Evolutionary conservation across 1,139 yeast genomes (phyloP), one percentile per base, ranked within the genome.

Genomic region (Scheffersomyces insectosa): DNA sequence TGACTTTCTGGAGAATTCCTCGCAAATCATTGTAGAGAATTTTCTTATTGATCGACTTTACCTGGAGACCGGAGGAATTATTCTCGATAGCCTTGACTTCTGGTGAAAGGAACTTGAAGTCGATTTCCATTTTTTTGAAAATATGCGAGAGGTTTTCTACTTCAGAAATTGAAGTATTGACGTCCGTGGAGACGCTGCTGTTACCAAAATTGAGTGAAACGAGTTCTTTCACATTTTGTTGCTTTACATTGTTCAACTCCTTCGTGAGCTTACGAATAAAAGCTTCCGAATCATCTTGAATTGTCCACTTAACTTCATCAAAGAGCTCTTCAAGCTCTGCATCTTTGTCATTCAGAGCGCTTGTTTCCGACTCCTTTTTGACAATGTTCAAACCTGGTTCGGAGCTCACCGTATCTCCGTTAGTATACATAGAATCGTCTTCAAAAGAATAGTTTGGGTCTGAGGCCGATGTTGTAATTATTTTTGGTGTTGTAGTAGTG

Each of bases 21-120:
- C 80, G 78, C 45, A 90, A 74, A 45, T 88, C 93, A 41, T 77
- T 79, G 73, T 83, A 85, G 34, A 91, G 70, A 15, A 76, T 63
- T 55, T 88, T 88, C 62, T 88, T 88, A 63, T 91, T 91, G 33
- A 88, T 83, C 4, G 93, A 82, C 54, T 84, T 85, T 3, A 90
- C 86, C 64, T 91, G 97, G 29, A 90, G 66, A 40, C 97, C 97
- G 54, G 84, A 82, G 1, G 90, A 83, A 56, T 87, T 88, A 36
- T 75, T 72, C 59, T 90, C 97, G 40, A 90, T 84, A 42, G 77
- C 78, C 38, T 79, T 76, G 41, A 90, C 81, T 47, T 87, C 93
- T 6, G 81, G 81, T 3, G 83, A 77, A 40, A 88, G 52, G 35
- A 63, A 55, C 42, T 65, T 68, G 48, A 74, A 70, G 42, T 66